phyloP scores from a whole-genome alignment of 2,329 filamentous ascomycete genomes.

The Aureobasidium lini region DNA sequence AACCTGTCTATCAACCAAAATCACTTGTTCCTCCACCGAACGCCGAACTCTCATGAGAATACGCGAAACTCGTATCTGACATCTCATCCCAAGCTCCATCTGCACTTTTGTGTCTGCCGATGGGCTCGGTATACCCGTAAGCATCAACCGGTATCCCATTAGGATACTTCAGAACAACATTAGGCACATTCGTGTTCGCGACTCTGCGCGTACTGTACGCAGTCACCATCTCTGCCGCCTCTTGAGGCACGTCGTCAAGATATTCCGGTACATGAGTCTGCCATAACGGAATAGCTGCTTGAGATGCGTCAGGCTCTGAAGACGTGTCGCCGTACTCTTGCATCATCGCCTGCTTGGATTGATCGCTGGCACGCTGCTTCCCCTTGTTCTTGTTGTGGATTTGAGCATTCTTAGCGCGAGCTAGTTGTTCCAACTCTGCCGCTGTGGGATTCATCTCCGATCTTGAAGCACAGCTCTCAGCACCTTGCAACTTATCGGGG shows the following conservation, averaged over 20 bases:
- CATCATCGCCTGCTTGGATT: neutral
- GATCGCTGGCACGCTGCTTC: neutral
- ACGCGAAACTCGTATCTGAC: constrained; percentile 5
- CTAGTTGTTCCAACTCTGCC: neutral
- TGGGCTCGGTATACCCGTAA: neutral
- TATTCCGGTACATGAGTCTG: neutral
- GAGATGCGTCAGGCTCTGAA: neutral
- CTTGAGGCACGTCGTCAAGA: neutral
- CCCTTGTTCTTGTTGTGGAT: neutral
- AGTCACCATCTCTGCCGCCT: neutral
- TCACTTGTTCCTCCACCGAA: constrained; percentile 7
- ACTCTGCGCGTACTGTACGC: neutral
- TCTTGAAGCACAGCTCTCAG: neutral
- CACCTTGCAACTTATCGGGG: neutral
- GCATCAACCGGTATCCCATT: neutral
- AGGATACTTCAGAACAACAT: neutral
- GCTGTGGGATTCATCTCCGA: neutral
- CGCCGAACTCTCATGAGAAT: constrained; percentile 1
- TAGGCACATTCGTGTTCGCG: neutral
- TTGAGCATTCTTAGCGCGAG: neutral
- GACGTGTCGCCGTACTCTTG: neutral
- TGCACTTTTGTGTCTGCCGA: neutral
- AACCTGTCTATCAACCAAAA: constrained; percentile 1
- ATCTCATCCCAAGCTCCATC: neutral
- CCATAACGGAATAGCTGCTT: neutral